Evolutionary conservation across 805 yeast genomes (phyloP).

Genomic region (Kodamaea lidongshanica): DNA sequence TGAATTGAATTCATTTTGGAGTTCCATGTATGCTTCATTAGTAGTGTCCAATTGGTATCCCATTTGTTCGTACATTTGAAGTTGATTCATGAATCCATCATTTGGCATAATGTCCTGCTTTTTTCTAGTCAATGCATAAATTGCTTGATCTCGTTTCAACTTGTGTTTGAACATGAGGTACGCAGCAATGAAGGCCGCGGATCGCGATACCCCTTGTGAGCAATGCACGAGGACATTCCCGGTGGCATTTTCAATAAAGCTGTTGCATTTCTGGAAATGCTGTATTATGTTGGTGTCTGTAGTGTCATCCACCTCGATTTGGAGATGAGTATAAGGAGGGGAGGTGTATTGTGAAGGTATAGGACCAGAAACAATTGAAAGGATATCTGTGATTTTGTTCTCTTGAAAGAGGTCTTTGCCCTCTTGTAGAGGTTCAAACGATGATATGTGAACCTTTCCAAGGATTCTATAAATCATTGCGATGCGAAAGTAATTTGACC

Average conservation of each 20-base stretch:
- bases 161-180: slow-evolving; percentile 50
- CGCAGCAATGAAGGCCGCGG: slow-evolving; percentile 41
- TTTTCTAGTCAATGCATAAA: slow-evolving; percentile 69
- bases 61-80: slow-evolving; percentile 50
- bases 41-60: slow-evolving; percentile 20
- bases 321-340: slow-evolving; percentile 44
- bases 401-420: slow-evolving; percentile 45
- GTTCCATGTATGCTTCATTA: slow-evolving; percentile 22
- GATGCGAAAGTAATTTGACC: no score
- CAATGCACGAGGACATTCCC: slow-evolving; percentile 41
- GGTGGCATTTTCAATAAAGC: slow-evolving; percentile 57
- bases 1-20: slow-evolving; percentile 19
- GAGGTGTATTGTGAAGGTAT: slow-evolving; percentile 46
- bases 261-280: slow-evolving; percentile 53
- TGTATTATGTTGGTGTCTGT: slow-evolving; percentile 59
- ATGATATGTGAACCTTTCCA: slow-evolving; percentile 76
- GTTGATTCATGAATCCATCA: slow-evolving; percentile 65
- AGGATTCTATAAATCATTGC: slow-evolving; percentile 60
- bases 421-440: slow-evolving; percentile 57
- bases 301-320: slow-evolving; percentile 69
- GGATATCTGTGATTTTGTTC: slow-evolving; percentile 59
- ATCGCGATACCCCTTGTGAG: slow-evolving; percentile 43
- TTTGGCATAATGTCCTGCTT: slow-evolving; percentile 64
- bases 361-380: slow-evolving; percentile 60
- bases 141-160: slow-evolving; percentile 52